Percentiles rank a stretch among this genome's conserved stretches.
These are phyloP conservation scores for Xylaria sp. DNA, from an alignment of 2,329 filamentous ascomycete species.

Conservation along the genomic window DNA sequence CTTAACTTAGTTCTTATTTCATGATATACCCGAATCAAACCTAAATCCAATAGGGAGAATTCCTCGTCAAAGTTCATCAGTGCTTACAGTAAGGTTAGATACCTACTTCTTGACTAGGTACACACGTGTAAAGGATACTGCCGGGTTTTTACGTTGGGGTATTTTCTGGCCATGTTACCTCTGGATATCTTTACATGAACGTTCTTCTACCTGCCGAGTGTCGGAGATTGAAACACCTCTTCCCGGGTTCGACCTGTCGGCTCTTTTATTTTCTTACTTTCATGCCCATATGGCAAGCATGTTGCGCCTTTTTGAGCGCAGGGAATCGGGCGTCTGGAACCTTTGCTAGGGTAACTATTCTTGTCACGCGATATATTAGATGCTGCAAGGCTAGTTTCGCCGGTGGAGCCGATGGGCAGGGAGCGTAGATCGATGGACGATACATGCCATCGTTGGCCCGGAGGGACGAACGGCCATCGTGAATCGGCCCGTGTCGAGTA, in stretches of 20 bases:
- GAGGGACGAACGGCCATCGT: slow-evolving; percentile 23
- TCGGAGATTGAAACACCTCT: slow-evolving; percentile 2
- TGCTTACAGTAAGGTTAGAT: background rate
- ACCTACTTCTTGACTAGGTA: background rate
- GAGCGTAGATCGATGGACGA: slow-evolving; percentile 32
- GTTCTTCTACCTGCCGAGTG: background rate
- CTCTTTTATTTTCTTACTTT: slow-evolving; percentile 1
- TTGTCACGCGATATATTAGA: slow-evolving; percentile 35
- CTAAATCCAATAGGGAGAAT: slow-evolving; percentile 1
- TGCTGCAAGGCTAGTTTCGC: slow-evolving; percentile 34
- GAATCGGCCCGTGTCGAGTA: slow-evolving; percentile 33
- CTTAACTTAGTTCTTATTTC: background rate
- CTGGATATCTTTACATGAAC: background rate
- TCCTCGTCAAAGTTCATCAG: background rate
- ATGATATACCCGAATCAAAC: background rate
- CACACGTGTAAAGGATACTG: background rate
- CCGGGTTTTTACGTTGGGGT: background rate
- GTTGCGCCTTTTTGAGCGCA: slow-evolving; percentile 10
- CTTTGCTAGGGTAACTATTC: slow-evolving; percentile 27
- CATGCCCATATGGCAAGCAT: slow-evolving; percentile 12
- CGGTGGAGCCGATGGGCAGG: slow-evolving; percentile 42
- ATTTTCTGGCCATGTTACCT: background rate
- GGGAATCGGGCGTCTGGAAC: slow-evolving; percentile 25
- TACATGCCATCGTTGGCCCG: slow-evolving; percentile 19
- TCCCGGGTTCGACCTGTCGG: background rate